Evolutionary conservation across 2,329 filamentous ascomycete genomes (phyloP).

Genomic region (Aspergillus novofumigatus): DNA sequence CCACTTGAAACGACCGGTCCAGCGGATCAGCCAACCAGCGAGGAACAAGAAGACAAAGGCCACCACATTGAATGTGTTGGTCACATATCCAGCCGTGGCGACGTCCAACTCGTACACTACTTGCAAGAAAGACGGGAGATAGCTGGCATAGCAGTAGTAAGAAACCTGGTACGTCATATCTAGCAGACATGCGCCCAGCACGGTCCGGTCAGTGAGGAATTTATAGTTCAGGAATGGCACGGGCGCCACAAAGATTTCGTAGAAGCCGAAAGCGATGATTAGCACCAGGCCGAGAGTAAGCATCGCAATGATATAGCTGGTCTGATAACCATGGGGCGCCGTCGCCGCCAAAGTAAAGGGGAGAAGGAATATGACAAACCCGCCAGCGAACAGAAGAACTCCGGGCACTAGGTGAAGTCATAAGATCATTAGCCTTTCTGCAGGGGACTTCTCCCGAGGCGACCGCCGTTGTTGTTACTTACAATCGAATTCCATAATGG

Average conservation of each 20-base stretch:
- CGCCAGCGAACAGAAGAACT: constrained; percentile 53
- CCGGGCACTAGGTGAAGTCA: constrained; percentile 43
- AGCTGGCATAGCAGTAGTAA: constrained; percentile 23
- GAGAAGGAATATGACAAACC: constrained; percentile 47
- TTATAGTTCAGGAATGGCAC: constrained; percentile 6
- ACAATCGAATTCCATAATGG: constrained; percentile 54
- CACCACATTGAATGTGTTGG: constrained; percentile 49
- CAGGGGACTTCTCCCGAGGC: background rate
- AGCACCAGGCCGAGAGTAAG: constrained; percentile 50
- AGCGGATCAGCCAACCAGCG: constrained; percentile 48
- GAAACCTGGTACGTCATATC: constrained; percentile 18
- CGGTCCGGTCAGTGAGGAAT: constrained; percentile 39
- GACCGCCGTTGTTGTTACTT: constrained; percentile 5
- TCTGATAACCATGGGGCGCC: constrained; percentile 37
- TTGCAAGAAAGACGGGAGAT: constrained; percentile 33
- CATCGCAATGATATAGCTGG: constrained; percentile 47
- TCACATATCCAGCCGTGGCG: constrained; percentile 34
- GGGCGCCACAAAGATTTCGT: constrained; percentile 50
- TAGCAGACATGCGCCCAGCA: constrained; percentile 22
- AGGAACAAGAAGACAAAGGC: constrained; percentile 54
- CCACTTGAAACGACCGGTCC: constrained; percentile 48
- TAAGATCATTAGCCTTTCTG: background rate
- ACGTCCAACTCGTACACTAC: constrained; percentile 30
- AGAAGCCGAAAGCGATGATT: constrained; percentile 50
- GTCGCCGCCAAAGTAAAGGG: constrained; percentile 48